Evolutionary conservation across 805 yeast species (phyloP).

Genomic region (Wickerhamomyces silvicola): DNA sequence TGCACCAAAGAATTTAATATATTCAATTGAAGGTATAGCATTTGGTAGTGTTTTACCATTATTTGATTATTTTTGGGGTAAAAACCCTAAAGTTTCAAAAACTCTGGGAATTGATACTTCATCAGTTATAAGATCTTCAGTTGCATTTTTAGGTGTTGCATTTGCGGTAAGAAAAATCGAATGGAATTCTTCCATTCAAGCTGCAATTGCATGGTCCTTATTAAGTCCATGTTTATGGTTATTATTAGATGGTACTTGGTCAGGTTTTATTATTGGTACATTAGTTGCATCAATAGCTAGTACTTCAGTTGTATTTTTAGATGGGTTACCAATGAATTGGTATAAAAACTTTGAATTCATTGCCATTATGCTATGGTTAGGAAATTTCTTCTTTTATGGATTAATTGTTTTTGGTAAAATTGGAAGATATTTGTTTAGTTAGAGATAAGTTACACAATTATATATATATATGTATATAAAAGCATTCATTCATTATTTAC

Average conservation of each 20-base stretch:
- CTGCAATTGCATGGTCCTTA: conserved; percentile 55
- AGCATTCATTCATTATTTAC: not conserved
- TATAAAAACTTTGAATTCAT: conserved; percentile 32
- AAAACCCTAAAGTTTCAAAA: conserved; percentile 5
- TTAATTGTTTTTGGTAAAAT: conserved; percentile 62
- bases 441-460: conserved; percentile 13
- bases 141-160: conserved; percentile 64
- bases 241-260: conserved; percentile 51
- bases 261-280: conserved; percentile 39
- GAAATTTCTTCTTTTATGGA: conserved; percentile 62
- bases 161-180: conserved; percentile 64
- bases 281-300: conserved; percentile 21
- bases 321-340: conserved; percentile 54
- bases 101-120: conserved; percentile 6
- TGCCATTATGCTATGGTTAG: conserved; percentile 48
- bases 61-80: conserved; percentile 17
- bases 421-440: conserved; percentile 46
- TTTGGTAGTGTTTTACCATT: conserved; percentile 51
- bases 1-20: conserved; percentile 23
- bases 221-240: conserved; percentile 64
- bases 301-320: conserved; percentile 19
- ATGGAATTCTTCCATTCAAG: conserved; percentile 63
- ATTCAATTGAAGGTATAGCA: conserved; percentile 48
- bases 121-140: conserved; percentile 33
- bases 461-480: conserved; percentile 13